Conservation (phyloP, 164 flowering plant species). For the Vitis cinerea region DNA sequence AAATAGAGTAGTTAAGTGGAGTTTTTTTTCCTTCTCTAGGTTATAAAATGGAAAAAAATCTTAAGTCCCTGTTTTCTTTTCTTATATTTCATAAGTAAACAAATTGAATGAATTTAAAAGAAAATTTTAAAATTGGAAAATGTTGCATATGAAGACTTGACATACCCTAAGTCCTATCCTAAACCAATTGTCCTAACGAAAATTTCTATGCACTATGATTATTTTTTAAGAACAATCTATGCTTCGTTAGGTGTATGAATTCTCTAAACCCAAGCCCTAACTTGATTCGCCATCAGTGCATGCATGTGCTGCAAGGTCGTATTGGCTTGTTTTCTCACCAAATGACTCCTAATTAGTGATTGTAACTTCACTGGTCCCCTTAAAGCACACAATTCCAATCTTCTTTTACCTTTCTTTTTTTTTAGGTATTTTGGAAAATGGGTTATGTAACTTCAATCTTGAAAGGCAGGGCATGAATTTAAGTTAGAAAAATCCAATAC, state of each 20-base stretch:
- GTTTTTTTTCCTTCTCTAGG: too few species aligned
- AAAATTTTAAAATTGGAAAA: too few species aligned
- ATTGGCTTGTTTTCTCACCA: slow-evolving; percentile 44
- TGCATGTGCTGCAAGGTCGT: slow-evolving; percentile 35
- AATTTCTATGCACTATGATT: slow-evolving; percentile 3
- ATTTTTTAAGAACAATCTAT: slow-evolving; percentile 4
- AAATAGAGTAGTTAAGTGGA: too few species aligned
- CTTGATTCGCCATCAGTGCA: slow-evolving; percentile 44
- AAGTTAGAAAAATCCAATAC: too few species aligned
- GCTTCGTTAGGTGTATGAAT: slow-evolving; percentile 33
- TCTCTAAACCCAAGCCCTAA: slow-evolving; percentile 40
- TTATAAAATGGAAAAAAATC: too few species aligned
- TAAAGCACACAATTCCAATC: slow-evolving; percentile 68
- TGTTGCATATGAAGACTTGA: neutral
- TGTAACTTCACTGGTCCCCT: slow-evolving; percentile 51
- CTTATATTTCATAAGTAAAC: too few species aligned
- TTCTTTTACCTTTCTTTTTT: slow-evolving; percentile 54
- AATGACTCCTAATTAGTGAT: slow-evolving; percentile 49
- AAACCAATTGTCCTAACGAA: neutral
- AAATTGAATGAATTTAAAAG: too few species aligned
- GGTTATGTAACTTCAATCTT: neutral
- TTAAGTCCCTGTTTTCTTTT: too few species aligned
- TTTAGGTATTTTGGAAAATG: slow-evolving; percentile 50
- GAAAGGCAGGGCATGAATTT: too few species aligned
- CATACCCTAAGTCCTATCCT: slow-evolving; percentile 4